Evolutionary conservation across 2,329 filamentous ascomycete species (phyloP).

Genomic region (Apiospora hydei): DNA sequence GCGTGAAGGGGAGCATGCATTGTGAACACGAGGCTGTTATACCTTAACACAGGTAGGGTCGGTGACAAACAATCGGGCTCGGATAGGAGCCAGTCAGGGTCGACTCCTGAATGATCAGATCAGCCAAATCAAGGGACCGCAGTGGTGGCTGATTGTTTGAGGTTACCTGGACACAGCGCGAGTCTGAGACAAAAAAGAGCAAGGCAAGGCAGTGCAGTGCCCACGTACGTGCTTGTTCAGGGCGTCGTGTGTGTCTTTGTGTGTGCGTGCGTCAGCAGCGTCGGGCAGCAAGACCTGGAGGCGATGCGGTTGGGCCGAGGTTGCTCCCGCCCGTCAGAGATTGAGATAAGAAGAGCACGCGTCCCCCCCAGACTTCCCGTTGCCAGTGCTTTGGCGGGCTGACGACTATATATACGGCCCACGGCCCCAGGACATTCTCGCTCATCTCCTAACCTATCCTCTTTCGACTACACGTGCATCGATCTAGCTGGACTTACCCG

Average conservation of each 20-base stretch:
- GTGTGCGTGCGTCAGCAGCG: neutral
- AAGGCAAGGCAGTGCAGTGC: neutral
- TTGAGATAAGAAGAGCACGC: neutral
- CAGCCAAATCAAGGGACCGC: neutral
- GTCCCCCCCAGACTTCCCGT: neutral
- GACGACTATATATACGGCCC: neutral
- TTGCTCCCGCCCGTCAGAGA: neutral
- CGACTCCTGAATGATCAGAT: neutral
- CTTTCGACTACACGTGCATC: neutral
- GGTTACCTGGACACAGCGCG: conserved; percentile 22
- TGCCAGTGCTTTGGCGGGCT: neutral
- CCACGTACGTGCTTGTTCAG: neutral
- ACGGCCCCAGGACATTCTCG: neutral
- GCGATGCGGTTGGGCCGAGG: neutral
- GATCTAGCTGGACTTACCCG: no score
- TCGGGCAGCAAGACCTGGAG: neutral
- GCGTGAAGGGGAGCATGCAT: neutral
- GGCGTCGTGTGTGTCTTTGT: neutral
- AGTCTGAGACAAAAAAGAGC: conserved; percentile 1
- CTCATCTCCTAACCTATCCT: neutral
- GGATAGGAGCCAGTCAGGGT: neutral
- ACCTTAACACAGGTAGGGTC: neutral
- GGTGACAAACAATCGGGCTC: neutral
- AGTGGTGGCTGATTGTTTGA: neutral
- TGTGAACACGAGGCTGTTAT: neutral